These are phyloP conservation scores for Umbellularia californica DNA, from an alignment of 164 flowering plant species.

Conservation along the genomic window DNA sequence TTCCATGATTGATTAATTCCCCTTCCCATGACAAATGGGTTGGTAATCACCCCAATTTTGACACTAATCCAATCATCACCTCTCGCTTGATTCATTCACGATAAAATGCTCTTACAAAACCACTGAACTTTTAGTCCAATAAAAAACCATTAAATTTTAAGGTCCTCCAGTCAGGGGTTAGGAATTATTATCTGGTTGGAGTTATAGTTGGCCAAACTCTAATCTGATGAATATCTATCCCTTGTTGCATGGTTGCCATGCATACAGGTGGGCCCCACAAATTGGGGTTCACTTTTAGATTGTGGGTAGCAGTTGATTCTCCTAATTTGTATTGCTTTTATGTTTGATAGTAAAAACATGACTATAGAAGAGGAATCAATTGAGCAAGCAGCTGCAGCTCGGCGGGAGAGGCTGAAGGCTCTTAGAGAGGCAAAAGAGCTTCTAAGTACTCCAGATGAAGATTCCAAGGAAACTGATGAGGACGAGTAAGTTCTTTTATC, in stretches of 20 bases:
- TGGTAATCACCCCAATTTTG: too few relatives aligned
- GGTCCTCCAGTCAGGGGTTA: background rate
- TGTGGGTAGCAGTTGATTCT: background rate
- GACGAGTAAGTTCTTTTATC: conserved; percentile 36
- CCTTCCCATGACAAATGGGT: too few relatives aligned
- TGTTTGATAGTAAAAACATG: conserved; percentile 26
- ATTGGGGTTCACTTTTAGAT: background rate
- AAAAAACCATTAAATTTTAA: background rate
- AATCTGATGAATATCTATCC: background rate
- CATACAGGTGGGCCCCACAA: background rate
- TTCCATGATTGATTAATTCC: background rate
- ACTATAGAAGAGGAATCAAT: conserved; percentile 56
- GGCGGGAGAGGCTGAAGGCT: conserved; percentile 78
- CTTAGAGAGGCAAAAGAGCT: conserved; percentile 79
- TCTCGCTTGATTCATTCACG: too few relatives aligned
- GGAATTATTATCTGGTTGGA: background rate
- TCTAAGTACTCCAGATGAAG: conserved; percentile 50
- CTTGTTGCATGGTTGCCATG: background rate
- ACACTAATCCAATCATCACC: background rate
- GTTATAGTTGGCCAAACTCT: background rate
- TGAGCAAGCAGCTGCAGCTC: conserved; percentile 69
- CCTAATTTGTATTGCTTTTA: background rate
- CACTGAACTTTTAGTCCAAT: too few relatives aligned
- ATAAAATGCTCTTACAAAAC: too few relatives aligned
- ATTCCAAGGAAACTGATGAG: conserved; percentile 25